These are phyloP conservation scores for Botrytis sinoallii DNA, from an alignment of 2,329 filamentous ascomycete genomes.

Conservation along the genomic window DNA sequence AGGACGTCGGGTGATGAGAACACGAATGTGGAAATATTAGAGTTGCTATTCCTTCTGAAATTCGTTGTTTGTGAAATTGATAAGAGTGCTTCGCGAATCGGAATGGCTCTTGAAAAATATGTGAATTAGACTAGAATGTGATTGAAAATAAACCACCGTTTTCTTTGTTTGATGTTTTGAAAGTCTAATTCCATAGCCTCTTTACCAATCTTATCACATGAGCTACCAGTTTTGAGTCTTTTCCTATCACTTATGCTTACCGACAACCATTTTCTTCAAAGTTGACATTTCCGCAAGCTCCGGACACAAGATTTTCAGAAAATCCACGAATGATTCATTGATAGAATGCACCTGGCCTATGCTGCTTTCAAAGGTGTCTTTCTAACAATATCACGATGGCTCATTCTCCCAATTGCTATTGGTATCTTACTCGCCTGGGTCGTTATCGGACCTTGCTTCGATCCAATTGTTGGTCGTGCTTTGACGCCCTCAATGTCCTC, in stretches of 20 bases:
- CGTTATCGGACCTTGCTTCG: not conserved
- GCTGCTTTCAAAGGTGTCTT: not conserved
- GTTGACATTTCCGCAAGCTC: not conserved
- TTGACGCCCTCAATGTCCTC: not conserved
- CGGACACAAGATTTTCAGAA: not conserved
- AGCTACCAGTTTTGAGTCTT: not conserved
- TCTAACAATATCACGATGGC: too few relatives aligned
- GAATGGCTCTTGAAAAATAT: not conserved
- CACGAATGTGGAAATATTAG: fast-evolving
- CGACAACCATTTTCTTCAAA: not conserved
- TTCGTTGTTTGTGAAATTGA: not conserved
- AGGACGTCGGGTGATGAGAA: not conserved
- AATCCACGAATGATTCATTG: not conserved
- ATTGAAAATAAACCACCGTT: not conserved
- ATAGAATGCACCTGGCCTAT: not conserved
- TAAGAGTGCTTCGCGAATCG: not conserved
- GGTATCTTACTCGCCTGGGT: not conserved
- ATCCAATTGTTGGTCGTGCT: not conserved
- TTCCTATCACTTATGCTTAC: not conserved
- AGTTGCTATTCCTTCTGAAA: not conserved
- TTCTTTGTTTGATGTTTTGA: not conserved
- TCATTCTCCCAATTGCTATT: too few relatives aligned
- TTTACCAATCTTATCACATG: not conserved
- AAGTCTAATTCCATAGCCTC: not conserved
- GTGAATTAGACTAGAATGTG: not conserved